A percentile compares a stretch with the other conserved stretches of the same genome.
These are phyloP conservation scores for Aphanocladium album DNA, from an alignment of 2,329 filamentous ascomycete genomes.

Conservation along the genomic window DNA sequence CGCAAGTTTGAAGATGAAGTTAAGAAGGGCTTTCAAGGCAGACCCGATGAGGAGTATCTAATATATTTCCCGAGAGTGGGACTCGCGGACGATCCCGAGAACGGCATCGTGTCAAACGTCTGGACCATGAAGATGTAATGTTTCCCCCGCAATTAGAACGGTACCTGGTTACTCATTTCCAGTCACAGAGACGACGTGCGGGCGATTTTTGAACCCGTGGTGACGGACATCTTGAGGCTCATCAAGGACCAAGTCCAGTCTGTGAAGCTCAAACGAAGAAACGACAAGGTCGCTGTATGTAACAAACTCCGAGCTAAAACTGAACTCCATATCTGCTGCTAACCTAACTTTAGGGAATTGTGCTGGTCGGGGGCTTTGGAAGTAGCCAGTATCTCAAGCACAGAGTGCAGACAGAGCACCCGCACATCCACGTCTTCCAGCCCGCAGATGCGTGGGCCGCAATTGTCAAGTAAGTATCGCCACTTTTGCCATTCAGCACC, in stretches of 20 bases:
- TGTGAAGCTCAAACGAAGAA: neutral
- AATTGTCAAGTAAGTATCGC: conserved; percentile 18
- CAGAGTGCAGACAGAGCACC: conserved; percentile 21
- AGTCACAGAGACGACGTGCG: neutral
- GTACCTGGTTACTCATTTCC: no score
- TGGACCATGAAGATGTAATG: conserved; percentile 20
- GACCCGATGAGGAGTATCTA: conserved; percentile 12
- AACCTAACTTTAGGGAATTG: conserved; percentile 23
- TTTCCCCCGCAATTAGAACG: no score
- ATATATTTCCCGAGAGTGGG: conserved; percentile 19
- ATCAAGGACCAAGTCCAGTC: conserved; percentile 18
- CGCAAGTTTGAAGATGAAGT: conserved; percentile 19
- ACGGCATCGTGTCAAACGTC: conserved; percentile 11
- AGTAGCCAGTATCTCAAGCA: conserved; percentile 30
- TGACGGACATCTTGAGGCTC: conserved; percentile 18
- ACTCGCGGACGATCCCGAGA: conserved; percentile 16
- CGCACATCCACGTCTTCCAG: conserved; percentile 27
- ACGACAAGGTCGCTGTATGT: no score
- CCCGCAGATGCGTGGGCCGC: conserved; percentile 22
- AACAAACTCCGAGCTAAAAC: neutral
- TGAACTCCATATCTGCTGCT: no score
- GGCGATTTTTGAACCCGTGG: conserved; percentile 18
- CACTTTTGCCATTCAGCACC: conserved; percentile 13
- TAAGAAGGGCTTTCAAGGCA: conserved; percentile 18
- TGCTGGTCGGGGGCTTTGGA: conserved; percentile 35